A percentile compares a stretch with the other conserved stretches of the same genome.
These are phyloP conservation scores for Phialophora tarda DNA, from an alignment of 2,329 filamentous ascomycete species.

Conservation along the genomic window DNA sequence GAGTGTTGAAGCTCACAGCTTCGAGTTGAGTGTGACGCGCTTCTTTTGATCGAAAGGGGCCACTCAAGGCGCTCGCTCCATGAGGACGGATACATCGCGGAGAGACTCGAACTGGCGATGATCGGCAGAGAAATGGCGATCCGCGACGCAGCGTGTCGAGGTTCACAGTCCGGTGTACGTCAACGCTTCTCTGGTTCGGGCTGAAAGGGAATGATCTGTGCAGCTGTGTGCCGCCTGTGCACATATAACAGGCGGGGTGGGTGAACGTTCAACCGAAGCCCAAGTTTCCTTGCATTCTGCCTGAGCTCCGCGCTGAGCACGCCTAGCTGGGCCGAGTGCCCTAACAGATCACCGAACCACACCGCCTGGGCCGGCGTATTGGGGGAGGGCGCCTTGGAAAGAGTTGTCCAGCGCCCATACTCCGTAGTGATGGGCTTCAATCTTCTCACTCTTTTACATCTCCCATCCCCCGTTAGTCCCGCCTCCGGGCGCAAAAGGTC, in stretches of 20 bases:
- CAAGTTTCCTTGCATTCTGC: neutral
- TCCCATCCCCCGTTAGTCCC: slow-evolving; percentile 32
- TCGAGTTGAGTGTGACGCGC: neutral
- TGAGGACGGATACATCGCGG: neutral
- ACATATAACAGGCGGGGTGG: neutral
- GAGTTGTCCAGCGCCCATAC: neutral
- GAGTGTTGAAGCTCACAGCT: neutral
- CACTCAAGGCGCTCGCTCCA: neutral
- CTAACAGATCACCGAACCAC: neutral
- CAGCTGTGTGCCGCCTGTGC: neutral
- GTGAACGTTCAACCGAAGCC: neutral
- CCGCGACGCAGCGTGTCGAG: neutral
- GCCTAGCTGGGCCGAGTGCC: neutral
- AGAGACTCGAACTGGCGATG: neutral
- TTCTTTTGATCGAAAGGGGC: neutral
- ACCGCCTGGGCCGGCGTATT: neutral
- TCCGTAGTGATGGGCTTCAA: neutral
- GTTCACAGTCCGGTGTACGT: neutral
- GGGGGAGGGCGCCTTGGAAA: neutral
- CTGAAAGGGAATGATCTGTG: neutral
- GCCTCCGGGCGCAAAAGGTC: slow-evolving; percentile 33
- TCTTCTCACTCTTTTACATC: slow-evolving; percentile 17
- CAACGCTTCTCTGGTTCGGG: neutral
- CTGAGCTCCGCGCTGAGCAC: neutral
- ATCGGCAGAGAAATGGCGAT: neutral